Percentiles rank a stretch among this genome's conserved stretches.
phyloP scores from a whole-genome alignment of 441 rosid genomes.

The Erysimum cheiri region DNA sequence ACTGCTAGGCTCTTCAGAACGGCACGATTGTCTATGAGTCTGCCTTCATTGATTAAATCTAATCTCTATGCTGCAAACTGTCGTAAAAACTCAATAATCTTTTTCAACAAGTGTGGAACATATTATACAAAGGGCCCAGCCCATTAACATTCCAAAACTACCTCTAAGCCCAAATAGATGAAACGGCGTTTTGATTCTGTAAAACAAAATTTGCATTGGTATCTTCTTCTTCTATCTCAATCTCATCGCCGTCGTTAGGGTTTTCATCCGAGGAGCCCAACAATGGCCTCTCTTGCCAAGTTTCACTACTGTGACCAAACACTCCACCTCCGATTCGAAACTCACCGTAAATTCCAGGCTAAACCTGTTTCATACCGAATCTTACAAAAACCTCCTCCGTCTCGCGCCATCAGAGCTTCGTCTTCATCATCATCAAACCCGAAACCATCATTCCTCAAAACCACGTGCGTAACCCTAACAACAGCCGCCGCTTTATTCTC shows the following conservation, averaged over 20 bases:
- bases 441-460: conserved; percentile 46
- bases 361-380: conserved; percentile 46
- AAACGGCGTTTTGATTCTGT: neutral
- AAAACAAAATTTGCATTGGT: neutral
- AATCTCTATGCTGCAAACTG: too few species aligned
- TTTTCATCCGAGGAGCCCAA: conserved; percentile 5
- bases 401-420: conserved; percentile 51
- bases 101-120: neutral
- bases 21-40: too few species aligned
- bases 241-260: conserved; percentile 35
- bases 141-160: neutral
- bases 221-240: neutral
- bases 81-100: too few species aligned
- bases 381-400: conserved; percentile 39
- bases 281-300: conserved; percentile 68
- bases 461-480: conserved; percentile 61
- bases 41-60: too few species aligned
- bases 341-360: conserved; percentile 42
- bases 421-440: conserved; percentile 40
- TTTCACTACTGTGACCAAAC: conserved; percentile 48
- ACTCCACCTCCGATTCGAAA: conserved; percentile 47
- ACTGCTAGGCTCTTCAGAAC: too few species aligned
- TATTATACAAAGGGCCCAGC: neutral
- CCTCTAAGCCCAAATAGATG: neutral
- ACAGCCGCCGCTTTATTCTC: conserved; percentile 74